These are phyloP conservation scores for Colletotrichum costaricense DNA, from an alignment of 2,329 filamentous ascomycete species.

Conservation along the genomic window DNA sequence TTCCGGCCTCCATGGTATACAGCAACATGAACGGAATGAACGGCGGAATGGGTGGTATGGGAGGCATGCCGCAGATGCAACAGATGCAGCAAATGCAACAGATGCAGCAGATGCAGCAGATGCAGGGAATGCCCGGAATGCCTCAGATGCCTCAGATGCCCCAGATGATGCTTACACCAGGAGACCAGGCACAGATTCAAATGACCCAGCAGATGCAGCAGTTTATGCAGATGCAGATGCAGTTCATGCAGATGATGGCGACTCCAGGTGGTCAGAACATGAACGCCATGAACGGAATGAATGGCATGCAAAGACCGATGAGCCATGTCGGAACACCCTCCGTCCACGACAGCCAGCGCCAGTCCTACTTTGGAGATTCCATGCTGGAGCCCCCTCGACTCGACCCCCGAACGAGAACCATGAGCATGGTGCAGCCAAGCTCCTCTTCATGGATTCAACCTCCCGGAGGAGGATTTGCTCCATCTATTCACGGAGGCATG, in stretches of 20 bases:
- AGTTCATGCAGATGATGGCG: constrained; percentile 89
- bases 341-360: constrained; percentile 55
- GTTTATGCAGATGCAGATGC: constrained; percentile 95
- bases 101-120: constrained; percentile 21
- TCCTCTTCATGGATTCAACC: constrained; percentile 68
- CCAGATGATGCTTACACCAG: constrained; percentile 65
- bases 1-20: constrained; percentile 59
- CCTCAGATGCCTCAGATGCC: constrained; percentile 31
- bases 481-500: constrained; percentile 54
- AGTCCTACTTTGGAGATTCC: constrained; percentile 60
- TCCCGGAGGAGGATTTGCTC: constrained; percentile 54
- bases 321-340: constrained; percentile 55
- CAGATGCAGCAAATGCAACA: constrained; percentile 39
- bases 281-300: constrained; percentile 38
- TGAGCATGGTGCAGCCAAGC: constrained; percentile 85
- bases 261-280: constrained; percentile 50
- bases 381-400: constrained; percentile 56
- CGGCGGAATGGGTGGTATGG: constrained; percentile 41
- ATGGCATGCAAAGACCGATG: constrained; percentile 44
- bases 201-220: constrained; percentile 87
- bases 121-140: constrained; percentile 23
- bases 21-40: constrained; percentile 40
- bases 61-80: constrained; percentile 40
- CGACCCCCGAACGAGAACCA: constrained; percentile 70
- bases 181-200: constrained; percentile 81